phyloP scores from a whole-genome alignment of 2,329 filamentous ascomycete species.

The Clarireedia paspali region DNA sequence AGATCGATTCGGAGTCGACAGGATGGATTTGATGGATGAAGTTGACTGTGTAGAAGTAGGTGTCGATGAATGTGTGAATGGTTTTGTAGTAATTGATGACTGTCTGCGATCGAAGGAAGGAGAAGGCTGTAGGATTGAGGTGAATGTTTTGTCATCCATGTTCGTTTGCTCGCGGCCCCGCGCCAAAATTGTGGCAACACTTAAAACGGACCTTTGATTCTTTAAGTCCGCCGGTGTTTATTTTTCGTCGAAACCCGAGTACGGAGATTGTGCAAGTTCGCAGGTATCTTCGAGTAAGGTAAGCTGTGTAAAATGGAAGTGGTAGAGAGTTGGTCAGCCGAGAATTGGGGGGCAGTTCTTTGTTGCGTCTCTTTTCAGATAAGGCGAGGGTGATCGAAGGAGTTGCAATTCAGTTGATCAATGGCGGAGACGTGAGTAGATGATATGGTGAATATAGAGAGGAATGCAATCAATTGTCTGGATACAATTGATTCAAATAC shows the following conservation, averaged over 20 bases:
- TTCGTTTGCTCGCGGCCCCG: slow-evolving; percentile 8
- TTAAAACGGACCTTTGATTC: background rate
- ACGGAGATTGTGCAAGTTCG: slow-evolving; percentile 1
- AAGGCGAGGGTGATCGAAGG: slow-evolving; percentile 16
- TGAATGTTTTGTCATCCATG: slow-evolving; percentile 16
- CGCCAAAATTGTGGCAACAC: slow-evolving; percentile 6
- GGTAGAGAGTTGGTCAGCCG: slow-evolving; percentile 19
- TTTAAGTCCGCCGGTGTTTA: slow-evolving; percentile 3
- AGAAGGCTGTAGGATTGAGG: slow-evolving; percentile 23
- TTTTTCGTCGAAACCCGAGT: background rate
- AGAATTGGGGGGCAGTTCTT: slow-evolving; percentile 23
- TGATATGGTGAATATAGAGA: slow-evolving; percentile 10
- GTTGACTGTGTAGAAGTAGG: background rate
- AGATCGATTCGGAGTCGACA: slow-evolving; percentile 16
- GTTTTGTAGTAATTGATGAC: slow-evolving; percentile 14
- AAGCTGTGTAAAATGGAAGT: slow-evolving; percentile 7
- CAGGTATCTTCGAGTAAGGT: slow-evolving; percentile 8
- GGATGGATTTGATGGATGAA: slow-evolving; percentile 15
- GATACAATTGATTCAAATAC: background rate
- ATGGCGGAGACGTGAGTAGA: slow-evolving; percentile 9
- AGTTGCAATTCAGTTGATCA: background rate
- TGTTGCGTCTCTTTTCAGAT: slow-evolving; percentile 19
- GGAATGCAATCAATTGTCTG: slow-evolving; percentile 14
- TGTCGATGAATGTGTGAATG: slow-evolving; percentile 15
- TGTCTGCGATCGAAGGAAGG: slow-evolving; percentile 24